These are phyloP conservation scores for Gymnopilus junonius DNA, from an alignment of 768 basidiomycete species.

Conservation along the genomic window DNA sequence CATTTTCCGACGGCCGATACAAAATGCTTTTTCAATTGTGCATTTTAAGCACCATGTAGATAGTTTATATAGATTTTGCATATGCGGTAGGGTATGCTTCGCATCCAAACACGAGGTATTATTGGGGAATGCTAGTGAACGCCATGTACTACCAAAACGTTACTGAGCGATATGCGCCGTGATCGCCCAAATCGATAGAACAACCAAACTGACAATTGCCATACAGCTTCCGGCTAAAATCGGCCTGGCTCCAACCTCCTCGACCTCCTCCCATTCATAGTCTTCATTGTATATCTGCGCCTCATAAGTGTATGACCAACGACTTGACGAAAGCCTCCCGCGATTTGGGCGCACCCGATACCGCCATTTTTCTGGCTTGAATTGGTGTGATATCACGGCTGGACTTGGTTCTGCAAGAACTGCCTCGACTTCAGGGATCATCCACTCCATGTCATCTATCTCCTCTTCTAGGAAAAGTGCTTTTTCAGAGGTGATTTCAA, in stretches of 20 bases:
- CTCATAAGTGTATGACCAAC: background rate
- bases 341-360: background rate
- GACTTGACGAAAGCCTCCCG: background rate
- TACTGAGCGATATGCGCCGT: background rate
- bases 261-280: background rate
- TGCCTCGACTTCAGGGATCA: background rate
- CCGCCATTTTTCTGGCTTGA: background rate
- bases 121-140: background rate
- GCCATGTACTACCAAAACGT: background rate
- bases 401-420: background rate
- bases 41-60: background rate
- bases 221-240: background rate
- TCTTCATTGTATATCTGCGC: background rate
- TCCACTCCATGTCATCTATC: background rate
- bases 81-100: background rate
- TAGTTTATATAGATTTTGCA: background rate
- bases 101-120: background rate
- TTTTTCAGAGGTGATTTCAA: background rate
- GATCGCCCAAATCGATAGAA: background rate
- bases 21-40: background rate
- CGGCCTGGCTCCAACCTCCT: background rate
- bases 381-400: too few relatives aligned
- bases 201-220: background rate
- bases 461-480: background rate
- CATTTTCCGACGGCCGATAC: background rate